Conservation (phyloP, 2,329 filamentous ascomycete species). For the Exophiala dermatitidis region DNA sequence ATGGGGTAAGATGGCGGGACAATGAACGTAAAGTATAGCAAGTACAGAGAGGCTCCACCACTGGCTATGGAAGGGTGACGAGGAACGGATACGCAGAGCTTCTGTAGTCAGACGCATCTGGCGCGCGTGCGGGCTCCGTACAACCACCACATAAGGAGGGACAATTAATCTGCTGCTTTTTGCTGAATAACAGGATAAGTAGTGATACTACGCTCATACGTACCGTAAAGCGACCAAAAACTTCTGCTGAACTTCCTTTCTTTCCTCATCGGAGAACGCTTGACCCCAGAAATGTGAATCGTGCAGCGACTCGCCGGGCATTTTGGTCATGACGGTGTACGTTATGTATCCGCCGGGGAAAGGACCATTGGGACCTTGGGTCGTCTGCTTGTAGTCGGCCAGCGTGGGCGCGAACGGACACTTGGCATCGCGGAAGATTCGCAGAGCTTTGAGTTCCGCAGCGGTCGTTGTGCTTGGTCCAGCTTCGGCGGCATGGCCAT, state of each 20-base stretch:
- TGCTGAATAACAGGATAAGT: too few species aligned
- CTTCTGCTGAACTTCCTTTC: conserved; percentile 12
- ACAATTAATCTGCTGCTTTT: background rate
- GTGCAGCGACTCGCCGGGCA: conserved; percentile 25
- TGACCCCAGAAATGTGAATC: conserved; percentile 23
- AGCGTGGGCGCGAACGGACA: conserved; percentile 23
- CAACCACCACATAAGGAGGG: background rate
- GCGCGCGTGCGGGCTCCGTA: background rate
- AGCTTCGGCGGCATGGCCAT: conserved; percentile 6
- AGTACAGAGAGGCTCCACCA: too few species aligned
- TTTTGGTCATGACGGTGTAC: conserved; percentile 28
- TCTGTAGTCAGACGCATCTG: too few species aligned
- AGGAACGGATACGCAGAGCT: too few species aligned
- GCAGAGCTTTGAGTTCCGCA: conserved; percentile 25
- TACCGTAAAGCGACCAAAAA: conserved; percentile 19
- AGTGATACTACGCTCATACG: background rate
- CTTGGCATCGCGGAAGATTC: conserved; percentile 17
- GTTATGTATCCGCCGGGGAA: conserved; percentile 26
- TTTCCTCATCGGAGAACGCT: conserved; percentile 14
- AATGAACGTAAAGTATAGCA: too few species aligned
- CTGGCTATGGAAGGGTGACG: too few species aligned
- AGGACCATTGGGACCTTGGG: conserved; percentile 21
- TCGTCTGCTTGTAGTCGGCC: conserved; percentile 20
- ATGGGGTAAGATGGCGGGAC: too few species aligned
- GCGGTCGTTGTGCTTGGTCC: conserved; percentile 23